Base-by-base conservation (phyloP, 129 eudicot species). In the Logfia minima region DNA sequence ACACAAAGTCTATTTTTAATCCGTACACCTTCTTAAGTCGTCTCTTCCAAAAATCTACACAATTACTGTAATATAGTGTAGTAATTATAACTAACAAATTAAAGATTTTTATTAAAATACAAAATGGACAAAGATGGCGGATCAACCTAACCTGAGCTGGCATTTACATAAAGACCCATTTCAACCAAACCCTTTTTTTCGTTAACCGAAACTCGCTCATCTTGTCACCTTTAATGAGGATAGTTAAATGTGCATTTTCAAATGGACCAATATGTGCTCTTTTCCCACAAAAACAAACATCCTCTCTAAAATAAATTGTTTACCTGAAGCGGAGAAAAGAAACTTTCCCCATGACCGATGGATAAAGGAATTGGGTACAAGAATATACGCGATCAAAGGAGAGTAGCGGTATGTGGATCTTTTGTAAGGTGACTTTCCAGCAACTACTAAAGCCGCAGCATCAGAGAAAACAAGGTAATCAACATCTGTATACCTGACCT, bases 391-490 rank as follows among this genome's bases (percentile, higher is more conserved):
- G n/a, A 94, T 80, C 73, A 91, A 71, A 26, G 97, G 99, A 51
- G 99, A 94, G 81, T 94, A 94, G 3, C 99, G 90, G 63, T 91
- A 94, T 0, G 99, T 94, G 51, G 92, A 89, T 82, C 99, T 87
- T 77, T 89, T 86, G 75, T 91, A 94, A 51, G 99, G 99, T 45
- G 99, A 94, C 55, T 84, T 86, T 64, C 99, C 99, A 8, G 88
- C 79, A 6, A 85, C 91, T 86, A 91, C 85, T 78, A 94, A 81
- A 29, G 90, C 35, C 14, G 99, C 99, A 77, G 97, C 99, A 89
- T 91, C 97, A 19, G 99, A 91, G 75, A 94, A 91, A 75, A 91
- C 99, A 35, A 89, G 86, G 74, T 94, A 94, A 85, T 94, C 99
- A 13, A 91, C 87, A 75, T 94, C 99, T 11, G 99, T 91, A 85